Percentiles rank a stretch among this genome's conserved stretches.
phyloP scores from a whole-genome alignment of 805 yeast species.

The Metschnikowia arizonensis region DNA sequence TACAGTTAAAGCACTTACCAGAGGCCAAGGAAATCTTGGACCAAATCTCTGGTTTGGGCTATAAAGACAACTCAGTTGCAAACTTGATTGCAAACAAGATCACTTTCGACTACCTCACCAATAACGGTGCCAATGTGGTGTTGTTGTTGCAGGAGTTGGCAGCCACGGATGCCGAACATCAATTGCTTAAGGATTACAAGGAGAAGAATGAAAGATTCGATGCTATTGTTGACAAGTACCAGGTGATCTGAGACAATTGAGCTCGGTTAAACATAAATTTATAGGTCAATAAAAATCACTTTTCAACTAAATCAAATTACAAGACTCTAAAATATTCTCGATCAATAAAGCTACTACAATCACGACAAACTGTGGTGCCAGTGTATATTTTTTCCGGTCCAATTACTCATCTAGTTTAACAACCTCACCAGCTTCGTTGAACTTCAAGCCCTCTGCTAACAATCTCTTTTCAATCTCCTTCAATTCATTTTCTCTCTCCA shows the following conservation, averaged over 20 bases:
- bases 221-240: constrained; percentile 60
- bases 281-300: not conserved
- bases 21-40: constrained; percentile 66
- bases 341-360: not conserved
- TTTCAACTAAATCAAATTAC: not conserved
- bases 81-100: constrained; percentile 64
- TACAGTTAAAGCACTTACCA: constrained; percentile 74
- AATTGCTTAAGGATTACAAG: constrained; percentile 51
- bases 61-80: constrained; percentile 22
- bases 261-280: not conserved
- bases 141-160: constrained; percentile 46
- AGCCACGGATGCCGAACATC: constrained; percentile 51
- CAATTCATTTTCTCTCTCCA: constrained; percentile 80
- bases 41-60: constrained; percentile 44
- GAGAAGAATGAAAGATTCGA: constrained; percentile 66
- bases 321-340: not conserved
- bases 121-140: constrained; percentile 40
- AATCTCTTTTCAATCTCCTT: constrained; percentile 74
- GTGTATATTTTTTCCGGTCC: not conserved
- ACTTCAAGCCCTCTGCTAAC: constrained; percentile 51
- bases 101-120: constrained; percentile 51
- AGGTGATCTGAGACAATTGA: constrained; percentile 8
- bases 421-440: constrained; percentile 25
- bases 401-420: constrained; percentile 16
- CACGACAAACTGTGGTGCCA: not conserved